Conservation (phyloP, 176 grass and related monocot genomes). For the Alloteropsis semialata region DNA sequence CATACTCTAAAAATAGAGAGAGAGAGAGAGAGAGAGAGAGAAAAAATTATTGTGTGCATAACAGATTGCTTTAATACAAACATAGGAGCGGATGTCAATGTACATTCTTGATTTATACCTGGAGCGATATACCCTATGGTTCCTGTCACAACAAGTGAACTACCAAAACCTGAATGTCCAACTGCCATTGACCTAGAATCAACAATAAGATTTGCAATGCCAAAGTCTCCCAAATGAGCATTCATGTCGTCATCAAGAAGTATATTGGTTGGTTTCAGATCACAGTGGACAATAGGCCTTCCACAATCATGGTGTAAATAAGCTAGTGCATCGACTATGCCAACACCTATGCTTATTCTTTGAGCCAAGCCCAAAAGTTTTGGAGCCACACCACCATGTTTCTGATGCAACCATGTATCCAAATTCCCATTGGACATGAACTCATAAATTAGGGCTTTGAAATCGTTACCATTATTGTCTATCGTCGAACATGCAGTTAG, state of each 20-base stretch:
- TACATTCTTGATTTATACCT: constrained; percentile 3
- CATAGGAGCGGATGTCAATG: neutral
- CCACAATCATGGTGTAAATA: constrained; percentile 43
- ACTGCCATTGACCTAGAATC: neutral
- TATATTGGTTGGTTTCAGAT: constrained; percentile 49
- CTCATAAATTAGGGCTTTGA: constrained; percentile 50
- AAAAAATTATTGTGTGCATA: neutral
- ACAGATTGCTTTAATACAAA: neutral
- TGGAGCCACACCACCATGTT: neutral
- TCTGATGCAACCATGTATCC: constrained; percentile 49
- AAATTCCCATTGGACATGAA: constrained; percentile 55
- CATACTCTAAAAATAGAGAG: too few relatives aligned
- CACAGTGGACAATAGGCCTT: constrained; percentile 34
- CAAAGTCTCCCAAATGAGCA: constrained; percentile 57
- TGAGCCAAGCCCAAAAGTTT: constrained; percentile 33
- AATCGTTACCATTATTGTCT: constrained; percentile 32
- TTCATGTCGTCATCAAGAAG: constrained; percentile 45
- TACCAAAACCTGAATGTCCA: neutral
- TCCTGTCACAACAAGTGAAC: constrained; percentile 16
- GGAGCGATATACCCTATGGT: constrained; percentile 56
- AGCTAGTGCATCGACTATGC: constrained; percentile 41
- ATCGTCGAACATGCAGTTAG: constrained; percentile 38
- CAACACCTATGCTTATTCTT: constrained; percentile 21
- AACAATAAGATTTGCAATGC: neutral
- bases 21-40: neutral